Percentiles rank a stretch among this genome's conserved stretches.
phyloP scores from a whole-genome alignment of 225 moss, liverwort and hornwort genomes.

The Bryum argenteum region DNA sequence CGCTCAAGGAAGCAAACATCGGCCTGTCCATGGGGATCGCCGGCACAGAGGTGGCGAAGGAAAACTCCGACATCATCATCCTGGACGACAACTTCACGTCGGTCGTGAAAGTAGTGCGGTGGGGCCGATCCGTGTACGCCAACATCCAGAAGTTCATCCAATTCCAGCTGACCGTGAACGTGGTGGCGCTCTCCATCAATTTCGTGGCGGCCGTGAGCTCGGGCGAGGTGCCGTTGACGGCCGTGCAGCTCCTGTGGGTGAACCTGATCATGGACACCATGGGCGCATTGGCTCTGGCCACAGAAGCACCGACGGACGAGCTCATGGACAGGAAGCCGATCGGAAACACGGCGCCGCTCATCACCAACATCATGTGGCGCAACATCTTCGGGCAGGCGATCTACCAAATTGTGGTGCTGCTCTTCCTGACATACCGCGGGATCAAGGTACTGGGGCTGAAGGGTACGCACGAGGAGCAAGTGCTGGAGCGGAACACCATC shows the following conservation, averaged over 20 bases:
- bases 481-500: conserved; percentile 47
- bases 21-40: conserved; percentile 66
- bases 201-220: conserved; percentile 56
- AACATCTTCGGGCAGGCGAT: conserved; percentile 56
- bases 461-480: conserved; percentile 35
- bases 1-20: conserved; percentile 51
- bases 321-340: conserved; percentile 46
- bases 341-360: conserved; percentile 47
- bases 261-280: conserved; percentile 69
- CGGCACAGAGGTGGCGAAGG: conserved; percentile 66
- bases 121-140: conserved; percentile 44
- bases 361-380: conserved; percentile 69
- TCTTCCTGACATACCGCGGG: conserved; percentile 42
- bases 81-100: conserved; percentile 44
- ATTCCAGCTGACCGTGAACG: conserved; percentile 62
- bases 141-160: conserved; percentile 53
- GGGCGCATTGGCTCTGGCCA: conserved; percentile 61
- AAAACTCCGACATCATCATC: conserved; percentile 67
- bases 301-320: conserved; percentile 50
- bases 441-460: conserved; percentile 33
- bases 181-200: conserved; percentile 54
- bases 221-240: conserved; percentile 46
- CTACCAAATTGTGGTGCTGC: conserved; percentile 43
- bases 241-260: conserved; percentile 60
- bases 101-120: conserved; percentile 45